These are phyloP conservation scores for Alternaria postmessia DNA, from an alignment of 2,329 filamentous ascomycete species.

Conservation along the genomic window DNA sequence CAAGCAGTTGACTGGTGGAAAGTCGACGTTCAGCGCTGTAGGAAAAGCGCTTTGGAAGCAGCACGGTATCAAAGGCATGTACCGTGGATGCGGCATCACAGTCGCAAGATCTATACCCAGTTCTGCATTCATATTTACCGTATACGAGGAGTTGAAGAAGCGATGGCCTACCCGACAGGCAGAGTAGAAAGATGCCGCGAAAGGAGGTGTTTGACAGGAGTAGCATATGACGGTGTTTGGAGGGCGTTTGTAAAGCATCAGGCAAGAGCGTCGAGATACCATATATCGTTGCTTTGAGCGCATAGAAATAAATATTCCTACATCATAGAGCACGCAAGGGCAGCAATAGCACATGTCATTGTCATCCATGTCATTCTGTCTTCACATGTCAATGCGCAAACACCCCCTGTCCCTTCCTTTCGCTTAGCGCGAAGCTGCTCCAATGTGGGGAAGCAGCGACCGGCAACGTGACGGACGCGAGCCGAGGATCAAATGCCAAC, in stretches of 20 bases:
- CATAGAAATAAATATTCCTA: slow-evolving; percentile 5
- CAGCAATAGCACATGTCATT: slow-evolving; percentile 25
- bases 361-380: slow-evolving; percentile 3
- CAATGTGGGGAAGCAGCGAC: slow-evolving; percentile 43
- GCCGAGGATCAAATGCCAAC: slow-evolving; percentile 44
- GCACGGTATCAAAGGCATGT: slow-evolving; percentile 83
- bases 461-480: slow-evolving; percentile 47
- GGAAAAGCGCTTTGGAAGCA: slow-evolving; percentile 78
- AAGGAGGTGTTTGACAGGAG: neutral
- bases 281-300: slow-evolving; percentile 7
- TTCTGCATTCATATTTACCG: slow-evolving; percentile 97
- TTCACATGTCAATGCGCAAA: slow-evolving; percentile 39
- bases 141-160: slow-evolving; percentile 84
- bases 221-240: slow-evolving; percentile 16
- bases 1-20: slow-evolving; percentile 59
- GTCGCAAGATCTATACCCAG: slow-evolving; percentile 87
- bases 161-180: slow-evolving; percentile 39
- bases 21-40: slow-evolving; percentile 76
- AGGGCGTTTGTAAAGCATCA: slow-evolving; percentile 15
- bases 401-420: slow-evolving; percentile 23
- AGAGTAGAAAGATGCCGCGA: slow-evolving; percentile 6
- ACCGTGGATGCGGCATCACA: slow-evolving; percentile 94
- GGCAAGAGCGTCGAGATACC: slow-evolving; percentile 22
- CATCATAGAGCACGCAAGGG: neutral
- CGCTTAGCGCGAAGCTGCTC: slow-evolving; percentile 22